Percentiles rank a stretch among this genome's conserved stretches.
phyloP scores from a whole-genome alignment of 2,329 filamentous ascomycete species.

The Nakataea oryzae region DNA sequence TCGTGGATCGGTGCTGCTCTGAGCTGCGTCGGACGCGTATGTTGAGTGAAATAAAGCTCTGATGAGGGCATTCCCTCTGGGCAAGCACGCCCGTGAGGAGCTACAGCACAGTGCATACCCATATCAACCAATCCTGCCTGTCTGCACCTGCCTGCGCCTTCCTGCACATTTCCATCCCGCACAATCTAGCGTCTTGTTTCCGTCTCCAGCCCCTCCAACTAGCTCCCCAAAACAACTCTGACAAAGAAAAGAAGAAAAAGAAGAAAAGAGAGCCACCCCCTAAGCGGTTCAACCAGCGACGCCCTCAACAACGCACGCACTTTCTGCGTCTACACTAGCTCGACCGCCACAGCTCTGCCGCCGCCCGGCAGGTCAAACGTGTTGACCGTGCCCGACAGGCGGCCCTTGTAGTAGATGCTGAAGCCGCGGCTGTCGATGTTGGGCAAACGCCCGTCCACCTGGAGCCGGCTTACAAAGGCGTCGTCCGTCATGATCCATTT shows the following conservation, averaged over 20 bases:
- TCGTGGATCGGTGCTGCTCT: background rate
- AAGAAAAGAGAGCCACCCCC: too few species aligned
- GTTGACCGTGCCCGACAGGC: background rate
- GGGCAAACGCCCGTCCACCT: background rate
- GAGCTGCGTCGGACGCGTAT: background rate
- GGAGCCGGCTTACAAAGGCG: background rate
- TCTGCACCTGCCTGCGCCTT: too few species aligned
- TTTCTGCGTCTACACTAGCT: background rate
- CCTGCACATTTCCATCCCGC: background rate
- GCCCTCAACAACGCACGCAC: too few species aligned
- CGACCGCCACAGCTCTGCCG: background rate
- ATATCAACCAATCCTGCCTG: too few species aligned
- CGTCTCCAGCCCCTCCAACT: background rate
- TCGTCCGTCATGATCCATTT: background rate
- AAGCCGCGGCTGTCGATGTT: constrained; percentile 1
- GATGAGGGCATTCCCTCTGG: background rate
- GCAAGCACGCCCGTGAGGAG: background rate
- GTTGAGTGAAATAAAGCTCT: too few species aligned
- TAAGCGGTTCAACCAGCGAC: too few species aligned
- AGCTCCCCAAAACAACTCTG: background rate
- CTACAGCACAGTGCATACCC: background rate
- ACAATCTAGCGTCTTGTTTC: background rate
- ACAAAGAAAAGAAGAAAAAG: too few species aligned
- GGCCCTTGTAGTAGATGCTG: background rate
- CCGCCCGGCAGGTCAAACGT: background rate